Base-by-base conservation (phyloP, 2,329 filamentous ascomycete genomes). In the Grosmannia huntii region DNA sequence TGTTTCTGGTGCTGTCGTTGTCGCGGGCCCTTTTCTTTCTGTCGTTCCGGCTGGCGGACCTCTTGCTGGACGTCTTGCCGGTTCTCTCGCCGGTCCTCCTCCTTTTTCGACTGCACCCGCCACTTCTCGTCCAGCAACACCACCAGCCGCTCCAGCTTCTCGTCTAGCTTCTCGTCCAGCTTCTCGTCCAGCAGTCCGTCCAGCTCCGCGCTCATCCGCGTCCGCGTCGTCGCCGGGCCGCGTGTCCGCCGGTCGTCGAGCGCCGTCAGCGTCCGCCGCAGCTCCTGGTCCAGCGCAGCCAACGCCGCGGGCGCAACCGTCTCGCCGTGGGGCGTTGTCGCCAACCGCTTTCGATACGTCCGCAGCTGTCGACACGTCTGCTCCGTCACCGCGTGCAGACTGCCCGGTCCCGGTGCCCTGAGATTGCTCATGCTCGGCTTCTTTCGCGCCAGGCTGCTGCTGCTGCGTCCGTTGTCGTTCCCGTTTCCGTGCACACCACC, bases 71-170 rank as follows among this genome's bases (percentile, higher is more conserved):
- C n/a, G n/a, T n/a, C n/a, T 28, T 28, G 28, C 16, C 14, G 31
- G 36, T n/a, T 19, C 53, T 48, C 41, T 27, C 50, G 11, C 33
- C 41, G 9, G 1, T 54, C 28, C 41, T 38, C 9, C 41, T n/a
- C 86, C 68, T 88, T 83, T 62, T 89, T 86, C 53, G 90, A 19
- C 23, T 59, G 63, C 38, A 83, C 69, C 53, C 77, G 73, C 55
- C 90, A 76, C 68, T 86, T 87, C 68, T 89, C 84, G 62, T 90
- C 86, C 51, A 91, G 87, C 10, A 91, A 72, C 53, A 36, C 25
- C n/a, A 54, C 52, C 52, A 90, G 71, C 55, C 83, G 84, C 48
- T 76, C 80, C 38, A 87, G 71, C 21, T 76, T 78, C 65, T 84
- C 36, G 36, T 38, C 36, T 12, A 38, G 36, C 36, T 16, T 4